Base-by-base conservation (phyloP, 495 filamentous ascomycete species). In the Rhizodiscina lignyota region DNA sequence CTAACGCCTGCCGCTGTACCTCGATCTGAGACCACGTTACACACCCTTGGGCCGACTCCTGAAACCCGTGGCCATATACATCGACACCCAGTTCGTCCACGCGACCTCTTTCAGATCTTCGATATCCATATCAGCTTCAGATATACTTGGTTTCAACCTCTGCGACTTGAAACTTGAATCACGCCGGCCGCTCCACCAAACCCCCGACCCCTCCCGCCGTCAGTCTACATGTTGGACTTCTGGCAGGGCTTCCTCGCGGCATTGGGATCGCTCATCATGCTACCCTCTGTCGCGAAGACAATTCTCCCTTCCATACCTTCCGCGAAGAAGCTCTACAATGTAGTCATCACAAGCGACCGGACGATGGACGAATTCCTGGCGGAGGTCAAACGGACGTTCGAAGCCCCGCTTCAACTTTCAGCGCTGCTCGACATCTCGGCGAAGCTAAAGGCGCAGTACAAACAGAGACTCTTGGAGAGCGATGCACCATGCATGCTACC, bases 401-500 rank as follows among this genome's bases (percentile, higher is more conserved):
- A 62, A 20, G 50, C 59, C 54, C 66, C 40, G 39, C 38, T 59
- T 13, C 36, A 58, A n/a, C 21, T 43, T 5, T 27, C 41, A 29
- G 43, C 42, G 37, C 60, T 74, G 55, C 41, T 63, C 31, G 49
- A 55, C 17, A 68, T 77, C 58, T 76, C 74, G 1, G 58, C 56
- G 38, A 60, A 60, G 52, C 67, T 79, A 39, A 68, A 68, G 37
- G 59, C 53, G n/a, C 71, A 77, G 42, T 70, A 74, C 47, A 51
- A 46, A 30, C 48, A 61, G 30, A 68, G 65, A 36, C 53, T 78
- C 5, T 55, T 67, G 38, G 52, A 52, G 16, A 72, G 63, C 47
- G 59, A 66, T 6, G 17, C 5, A 10, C 62, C 64, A 38, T 70
- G 66, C 54, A 79, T 78, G 74, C 59, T 78, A 26, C 74, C 74